Base-by-base conservation (phyloP, 2,329 filamentous ascomycete genomes). In the Phialophora tarda region DNA sequence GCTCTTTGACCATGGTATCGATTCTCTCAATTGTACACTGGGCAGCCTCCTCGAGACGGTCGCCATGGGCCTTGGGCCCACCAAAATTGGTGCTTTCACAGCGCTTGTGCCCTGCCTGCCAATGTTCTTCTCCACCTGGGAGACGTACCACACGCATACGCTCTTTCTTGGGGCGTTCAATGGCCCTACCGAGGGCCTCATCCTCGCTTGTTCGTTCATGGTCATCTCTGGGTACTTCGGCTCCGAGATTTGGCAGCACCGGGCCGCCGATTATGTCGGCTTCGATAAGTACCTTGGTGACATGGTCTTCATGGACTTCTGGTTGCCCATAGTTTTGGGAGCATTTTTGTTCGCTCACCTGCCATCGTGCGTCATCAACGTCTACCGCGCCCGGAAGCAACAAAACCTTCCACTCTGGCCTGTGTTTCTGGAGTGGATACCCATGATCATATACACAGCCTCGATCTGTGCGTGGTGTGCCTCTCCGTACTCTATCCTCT, bases 101-200 rank as follows among this genome's bases (percentile, higher is more conserved):
- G 93, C 93, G 1, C 83, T 99, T 51, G 88, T 94, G 67, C 95
- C 95, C 1, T 96, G 93, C 73, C 82, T 99, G 53, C 92, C 95
- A 67, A 99, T 99, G 95, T 99, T 97, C 84, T 97, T 99, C 81
- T 97, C 94, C 2, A 99, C 95, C 1, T 99, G 95, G 95, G 95
- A 99, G 81, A 99, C 95, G 0, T 99, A 97, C 78, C 95, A 99
- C 80, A 97, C 95, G 4, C 95, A 99, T 78, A 98, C 95, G 0
- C 83, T 99, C 5, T 99, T 97, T 78, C 88, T 99, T 12, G 95
- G 95, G 63, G 92, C 94, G 77, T 91, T 99, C 86, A 99, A 99
- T 78, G 95, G 95, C 0, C 95, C 95, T 1, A 99, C 95, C 74
- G 95, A 99, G 82, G 95, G 95, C 23, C 83, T 99, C 38, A 88